These are phyloP conservation scores for Raddia guianensis DNA, from an alignment of 176 grass and related monocot genomes.

Conservation along the genomic window DNA sequence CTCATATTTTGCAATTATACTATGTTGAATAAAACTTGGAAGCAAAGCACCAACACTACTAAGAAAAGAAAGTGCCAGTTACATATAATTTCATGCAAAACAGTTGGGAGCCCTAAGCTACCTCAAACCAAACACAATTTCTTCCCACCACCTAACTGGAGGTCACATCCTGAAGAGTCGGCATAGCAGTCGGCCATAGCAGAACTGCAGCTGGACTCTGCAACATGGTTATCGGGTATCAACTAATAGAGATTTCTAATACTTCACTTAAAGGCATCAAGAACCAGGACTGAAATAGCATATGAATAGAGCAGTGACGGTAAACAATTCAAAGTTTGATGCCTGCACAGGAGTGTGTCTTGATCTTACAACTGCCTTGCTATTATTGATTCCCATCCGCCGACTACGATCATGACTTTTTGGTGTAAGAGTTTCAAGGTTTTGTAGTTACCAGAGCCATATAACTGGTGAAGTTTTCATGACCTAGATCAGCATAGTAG, in stretches of 20 bases:
- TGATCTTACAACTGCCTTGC: conserved; percentile 59
- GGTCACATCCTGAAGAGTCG: conserved; percentile 91
- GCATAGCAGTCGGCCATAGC: conserved; percentile 69
- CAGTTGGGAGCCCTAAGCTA: conserved; percentile 71
- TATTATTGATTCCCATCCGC: conserved; percentile 51
- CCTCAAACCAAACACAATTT: conserved; percentile 81
- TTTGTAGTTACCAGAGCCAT: conserved; percentile 97
- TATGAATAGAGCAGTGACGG: conserved; percentile 54
- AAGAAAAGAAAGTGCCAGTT: conserved; percentile 31
- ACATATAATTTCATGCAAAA: conserved; percentile 80
- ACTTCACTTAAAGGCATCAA: conserved; percentile 69
- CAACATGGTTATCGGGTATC: conserved; percentile 81
- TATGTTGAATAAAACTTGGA: conserved; percentile 20
- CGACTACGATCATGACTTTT: conserved; percentile 45
- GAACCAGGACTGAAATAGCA: conserved; percentile 57
- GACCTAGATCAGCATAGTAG: conserved; percentile 93
- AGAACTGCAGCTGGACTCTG: conserved; percentile 99
- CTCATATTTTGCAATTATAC: conserved; percentile 27
- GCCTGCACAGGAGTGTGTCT: conserved; percentile 47
- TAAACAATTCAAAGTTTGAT: conserved; percentile 55
- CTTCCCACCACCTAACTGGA: conserved; percentile 67
- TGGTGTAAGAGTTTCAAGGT: conserved; percentile 55
- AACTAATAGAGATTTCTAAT: conserved; percentile 70
- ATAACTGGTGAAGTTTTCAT: conserved; percentile 92
- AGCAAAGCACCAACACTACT: conserved; percentile 29